Base-by-base conservation (phyloP, 2,329 filamentous ascomycete species). In the Fusarium camptoceras region DNA sequence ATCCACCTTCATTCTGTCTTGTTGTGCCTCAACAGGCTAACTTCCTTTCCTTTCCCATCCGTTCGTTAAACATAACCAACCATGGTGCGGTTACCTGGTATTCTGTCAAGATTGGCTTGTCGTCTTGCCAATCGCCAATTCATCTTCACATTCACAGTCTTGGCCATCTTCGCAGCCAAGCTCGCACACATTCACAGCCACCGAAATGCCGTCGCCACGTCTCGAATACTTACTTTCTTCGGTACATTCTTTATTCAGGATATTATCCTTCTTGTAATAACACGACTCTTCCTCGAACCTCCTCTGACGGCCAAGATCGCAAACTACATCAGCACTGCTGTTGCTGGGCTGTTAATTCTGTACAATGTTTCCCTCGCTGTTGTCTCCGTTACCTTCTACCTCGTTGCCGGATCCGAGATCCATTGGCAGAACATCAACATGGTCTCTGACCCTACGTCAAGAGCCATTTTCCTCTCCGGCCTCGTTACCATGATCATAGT, bases 221-320 rank as follows among this genome's bases (percentile, higher is more conserved):
- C 55, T 34, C 71, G 77, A 39, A 54, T 81, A 27, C 22, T 75
- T 20, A 72, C 68, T 4, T 81, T 77, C 53, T 76, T 76, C 18
- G 71, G 75, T 22, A 78, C 79, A 18, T 81, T 81, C 55, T 80
- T 79, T 55, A 68, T 73, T 8, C 78, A 81, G 51, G 79, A 81
- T 43, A 70, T 76, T 6, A 34, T 73, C 16, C 64, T 80, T 25
- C 70, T 81, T 27, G 55, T 80, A 16, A 39, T 76, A 22, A 72
- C 80, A 50, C 73, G 78, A 11, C 66, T 79, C 9, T 70, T 80
- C 30, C 73, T 80, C 49, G 73, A 76, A 42, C 62, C 64, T 76
- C 30, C 72, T 69, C 49, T 4, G 15, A 42, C 63, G 30, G 27
- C 62, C 16, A 66, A 57, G 4, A 55, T 58, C 20, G 42, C 65